Percentiles rank a stretch among this genome's conserved stretches.
Conservation (phyloP, 257 asterid genomes). For the Solanum virginianum region DNA sequence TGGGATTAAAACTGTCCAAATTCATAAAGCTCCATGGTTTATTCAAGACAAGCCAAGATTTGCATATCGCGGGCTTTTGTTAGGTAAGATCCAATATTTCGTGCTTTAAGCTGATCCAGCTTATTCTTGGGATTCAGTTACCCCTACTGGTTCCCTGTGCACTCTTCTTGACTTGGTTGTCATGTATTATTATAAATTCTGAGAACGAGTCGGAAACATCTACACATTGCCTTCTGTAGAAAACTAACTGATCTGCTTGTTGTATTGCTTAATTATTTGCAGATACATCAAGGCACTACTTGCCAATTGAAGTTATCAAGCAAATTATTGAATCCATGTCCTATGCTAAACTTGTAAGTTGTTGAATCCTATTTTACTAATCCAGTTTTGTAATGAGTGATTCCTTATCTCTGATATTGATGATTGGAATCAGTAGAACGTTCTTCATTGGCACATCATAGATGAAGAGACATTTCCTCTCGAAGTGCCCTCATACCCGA, state of each 20-base stretch:
- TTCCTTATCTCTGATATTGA: slow-evolving; percentile 3
- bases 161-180: not conserved
- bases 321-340: slow-evolving; percentile 90
- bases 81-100: slow-evolving; percentile 32
- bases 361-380: not conserved
- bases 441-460: slow-evolving; percentile 94
- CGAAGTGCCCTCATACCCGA: slow-evolving; percentile 80
- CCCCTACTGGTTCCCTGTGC: not conserved
- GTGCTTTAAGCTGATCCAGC: not conserved
- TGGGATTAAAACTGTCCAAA: slow-evolving; percentile 54
- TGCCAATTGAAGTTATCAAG: slow-evolving; percentile 69
- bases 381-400: not conserved
- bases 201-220: not conserved
- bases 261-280: slow-evolving; percentile 10
- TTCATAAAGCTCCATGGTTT: slow-evolving; percentile 81
- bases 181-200: not conserved
- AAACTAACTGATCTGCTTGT: not conserved
- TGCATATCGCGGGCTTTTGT: slow-evolving; percentile 65
- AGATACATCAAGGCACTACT: slow-evolving; percentile 93
- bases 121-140: not conserved
- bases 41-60: slow-evolving; percentile 87
- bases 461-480: slow-evolving; percentile 97
- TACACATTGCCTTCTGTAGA: not conserved
- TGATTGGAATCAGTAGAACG: slow-evolving; percentile 68
- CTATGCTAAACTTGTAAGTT: slow-evolving; percentile 90